These are phyloP conservation scores for Chamaecrista fasciculata DNA, from an alignment of 306 rosid genomes.

Conservation along the genomic window DNA sequence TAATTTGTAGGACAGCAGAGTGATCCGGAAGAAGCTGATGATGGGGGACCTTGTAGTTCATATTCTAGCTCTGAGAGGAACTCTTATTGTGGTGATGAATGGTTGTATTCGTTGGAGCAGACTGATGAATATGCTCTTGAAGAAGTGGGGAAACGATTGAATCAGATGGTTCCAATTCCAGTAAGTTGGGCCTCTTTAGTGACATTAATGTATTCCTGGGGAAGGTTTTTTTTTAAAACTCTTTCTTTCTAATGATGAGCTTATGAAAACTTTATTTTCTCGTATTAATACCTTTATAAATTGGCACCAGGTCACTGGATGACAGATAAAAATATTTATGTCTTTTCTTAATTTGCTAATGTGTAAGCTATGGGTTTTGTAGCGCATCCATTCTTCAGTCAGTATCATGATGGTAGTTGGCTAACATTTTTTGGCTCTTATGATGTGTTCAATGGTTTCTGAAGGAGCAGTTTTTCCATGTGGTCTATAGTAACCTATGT, in stretches of 20 bases:
- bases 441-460: neutral
- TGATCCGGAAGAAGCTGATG: neutral
- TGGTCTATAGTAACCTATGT: neutral
- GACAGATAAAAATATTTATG: neutral
- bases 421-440: neutral
- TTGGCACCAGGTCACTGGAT: neutral
- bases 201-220: neutral
- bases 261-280: neutral
- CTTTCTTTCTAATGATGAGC: neutral
- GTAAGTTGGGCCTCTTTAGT: constrained; percentile 47
- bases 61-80: constrained; percentile 5
- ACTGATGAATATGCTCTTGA: constrained; percentile 67
- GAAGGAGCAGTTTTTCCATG: neutral
- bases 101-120: constrained; percentile 29
- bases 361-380: neutral
- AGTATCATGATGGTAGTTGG: neutral
- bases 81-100: constrained; percentile 3
- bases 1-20: constrained; percentile 5
- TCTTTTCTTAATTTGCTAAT: neutral
- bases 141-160: constrained; percentile 84
- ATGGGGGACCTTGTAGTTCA: neutral
- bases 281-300: neutral
- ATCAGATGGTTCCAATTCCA: constrained; percentile 84
- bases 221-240: neutral
- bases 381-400: neutral